Evolutionary conservation across 2,329 filamentous ascomycete genomes (phyloP), one percentile per base, ranked within the genome.

Genomic region (Penicillium sp.): DNA sequence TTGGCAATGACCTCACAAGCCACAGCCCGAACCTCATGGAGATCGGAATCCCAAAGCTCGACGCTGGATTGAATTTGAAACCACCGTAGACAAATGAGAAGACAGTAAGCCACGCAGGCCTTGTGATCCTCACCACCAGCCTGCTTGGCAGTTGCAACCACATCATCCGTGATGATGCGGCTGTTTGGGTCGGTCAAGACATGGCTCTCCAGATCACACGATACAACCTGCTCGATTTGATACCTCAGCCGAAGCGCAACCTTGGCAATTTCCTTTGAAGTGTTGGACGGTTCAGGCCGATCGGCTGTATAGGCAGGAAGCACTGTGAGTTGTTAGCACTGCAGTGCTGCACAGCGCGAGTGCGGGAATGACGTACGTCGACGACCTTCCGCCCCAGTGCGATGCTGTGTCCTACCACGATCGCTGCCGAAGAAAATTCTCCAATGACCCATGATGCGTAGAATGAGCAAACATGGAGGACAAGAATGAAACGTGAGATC

Each of bases 1-100:
- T 97, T 99, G 18, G 94, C 92, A 66, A 99, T 88, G 44, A 97
- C 86, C 72, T 97, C 91, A 68, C 91, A 96, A 13, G 94, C 92
- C 2, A 83, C 78, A 2, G 91, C 90, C 29, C 93, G 84, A 35
- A 94, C 78, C 39, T 86, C 76, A 70, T 96, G 90, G 36, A 97
- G 79, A 56, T 91, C 88, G 7, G 92, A 86, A 73, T 99, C 93
- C 91, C 93, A 99, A 2, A 97, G 83, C 78, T 99, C 94, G 7
- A 86, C 72, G 27, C 81, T 59, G 1, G 91, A 85, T 75, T 97
- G 92, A 58, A 84, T 84, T 68, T 84, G 86, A 74, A 97, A 97
- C 85, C 85, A 88, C 64, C 83, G 80, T 65, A 86, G 78, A 64
- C 84, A 85, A 8, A 96, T 84, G 3, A 97, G 81, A 52, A 97